Percentiles rank a stretch among this genome's conserved stretches.
Conservation (phyloP, 345 rosid genomes). For the Populus tremula region DNA sequence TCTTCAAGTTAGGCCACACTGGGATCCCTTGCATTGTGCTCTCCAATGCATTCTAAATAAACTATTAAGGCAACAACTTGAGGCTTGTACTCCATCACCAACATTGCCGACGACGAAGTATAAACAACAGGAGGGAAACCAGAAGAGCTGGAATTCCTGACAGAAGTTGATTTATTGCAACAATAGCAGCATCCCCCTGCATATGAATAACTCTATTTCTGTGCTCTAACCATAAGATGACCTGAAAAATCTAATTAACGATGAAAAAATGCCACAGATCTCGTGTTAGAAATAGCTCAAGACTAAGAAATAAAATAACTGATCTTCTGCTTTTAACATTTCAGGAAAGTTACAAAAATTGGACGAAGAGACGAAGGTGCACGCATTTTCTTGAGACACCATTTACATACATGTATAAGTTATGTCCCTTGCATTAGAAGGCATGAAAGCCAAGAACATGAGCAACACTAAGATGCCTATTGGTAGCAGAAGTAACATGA, state of each 20-base stretch:
- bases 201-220: neutral
- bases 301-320: neutral
- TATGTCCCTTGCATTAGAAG: constrained; percentile 47
- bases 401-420: constrained; percentile 44
- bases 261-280: neutral
- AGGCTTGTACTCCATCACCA: neutral
- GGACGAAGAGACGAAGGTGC: neutral
- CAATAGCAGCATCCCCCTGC: neutral
- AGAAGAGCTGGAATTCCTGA: too few species aligned
- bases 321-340: neutral
- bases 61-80: neutral
- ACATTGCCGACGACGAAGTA: neutral
- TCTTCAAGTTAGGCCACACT: neutral
- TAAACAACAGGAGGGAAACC: neutral
- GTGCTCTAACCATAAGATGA: neutral
- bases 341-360: neutral
- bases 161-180: neutral
- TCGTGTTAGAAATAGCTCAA: too few species aligned
- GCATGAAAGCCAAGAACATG: constrained; percentile 71
- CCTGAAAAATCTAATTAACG: too few species aligned
- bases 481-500: constrained; percentile 70
- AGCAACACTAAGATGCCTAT: constrained; percentile 64
- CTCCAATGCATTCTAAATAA: too few species aligned
- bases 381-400: constrained; percentile 1
- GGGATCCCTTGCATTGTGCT: neutral